These are phyloP conservation scores for Didymella glomerata DNA, from an alignment of 2,329 filamentous ascomycete species.

Conservation along the genomic window DNA sequence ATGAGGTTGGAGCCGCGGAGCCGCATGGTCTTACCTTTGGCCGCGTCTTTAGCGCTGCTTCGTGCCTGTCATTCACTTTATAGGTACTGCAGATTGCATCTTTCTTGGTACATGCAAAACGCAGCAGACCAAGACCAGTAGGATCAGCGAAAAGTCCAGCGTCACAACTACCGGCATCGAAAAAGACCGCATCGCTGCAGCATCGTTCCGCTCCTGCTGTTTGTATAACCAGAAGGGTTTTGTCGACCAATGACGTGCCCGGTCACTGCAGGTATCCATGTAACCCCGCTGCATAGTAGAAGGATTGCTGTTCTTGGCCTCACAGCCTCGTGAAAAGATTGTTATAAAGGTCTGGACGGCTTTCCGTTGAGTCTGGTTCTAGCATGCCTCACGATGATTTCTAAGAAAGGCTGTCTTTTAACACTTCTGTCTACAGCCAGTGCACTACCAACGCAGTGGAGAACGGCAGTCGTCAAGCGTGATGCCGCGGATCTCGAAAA, in stretches of 20 bases:
- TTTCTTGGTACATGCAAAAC: too few species aligned
- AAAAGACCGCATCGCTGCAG: background rate
- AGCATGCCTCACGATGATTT: background rate
- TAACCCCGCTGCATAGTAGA: background rate
- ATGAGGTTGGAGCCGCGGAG: too few species aligned
- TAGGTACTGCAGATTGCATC: too few species aligned
- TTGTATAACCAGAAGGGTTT: background rate
- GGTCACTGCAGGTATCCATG: background rate
- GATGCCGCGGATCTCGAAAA: background rate
- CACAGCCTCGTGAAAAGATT: background rate
- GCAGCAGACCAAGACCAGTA: too few species aligned
- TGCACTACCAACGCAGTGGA: conserved; percentile 2
- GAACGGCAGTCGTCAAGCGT: background rate
- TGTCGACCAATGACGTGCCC: background rate
- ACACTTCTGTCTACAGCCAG: background rate
- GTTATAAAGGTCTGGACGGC: background rate
- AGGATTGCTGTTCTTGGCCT: background rate
- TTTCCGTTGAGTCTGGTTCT: background rate
- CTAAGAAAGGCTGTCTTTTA: background rate
- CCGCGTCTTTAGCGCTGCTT: too few species aligned
- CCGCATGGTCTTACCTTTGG: too few species aligned
- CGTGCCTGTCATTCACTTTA: too few species aligned
- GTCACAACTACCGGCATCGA: too few species aligned
- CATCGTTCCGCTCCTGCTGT: background rate
- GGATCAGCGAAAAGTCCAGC: too few species aligned